These are phyloP conservation scores for Boechera stricta DNA, from an alignment of 345 rosid genomes.

Conservation along the genomic window DNA sequence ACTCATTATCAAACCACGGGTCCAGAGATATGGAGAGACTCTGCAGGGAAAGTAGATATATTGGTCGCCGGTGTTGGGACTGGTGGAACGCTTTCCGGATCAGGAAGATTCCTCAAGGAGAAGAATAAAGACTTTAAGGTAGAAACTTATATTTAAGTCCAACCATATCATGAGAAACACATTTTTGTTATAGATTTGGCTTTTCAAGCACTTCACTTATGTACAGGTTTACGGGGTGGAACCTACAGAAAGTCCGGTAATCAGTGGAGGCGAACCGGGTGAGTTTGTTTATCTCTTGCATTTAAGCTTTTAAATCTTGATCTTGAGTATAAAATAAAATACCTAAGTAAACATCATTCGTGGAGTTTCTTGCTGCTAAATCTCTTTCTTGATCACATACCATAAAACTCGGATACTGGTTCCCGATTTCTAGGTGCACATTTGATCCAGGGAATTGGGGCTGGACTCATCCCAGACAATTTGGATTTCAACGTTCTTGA, in stretches of 20 bases:
- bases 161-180: slow-evolving; percentile 16
- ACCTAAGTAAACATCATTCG: neutral
- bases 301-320: neutral
- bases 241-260: slow-evolving; percentile 44
- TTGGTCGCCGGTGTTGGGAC: slow-evolving; percentile 66
- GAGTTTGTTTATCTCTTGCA: slow-evolving; percentile 22
- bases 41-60: slow-evolving; percentile 60
- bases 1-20: slow-evolving; percentile 76
- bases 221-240: slow-evolving; percentile 43
- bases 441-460: slow-evolving; percentile 59
- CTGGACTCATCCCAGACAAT: slow-evolving; percentile 48
- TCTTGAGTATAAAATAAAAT: neutral
- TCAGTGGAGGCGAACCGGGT: slow-evolving; percentile 48
- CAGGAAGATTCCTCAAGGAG: slow-evolving; percentile 58
- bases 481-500: slow-evolving; percentile 51
- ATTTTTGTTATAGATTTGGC: neutral
- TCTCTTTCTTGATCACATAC: slow-evolving; percentile 9
- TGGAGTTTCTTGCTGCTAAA: slow-evolving; percentile 21
- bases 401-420: neutral
- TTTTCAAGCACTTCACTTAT: slow-evolving; percentile 6
- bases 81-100: slow-evolving; percentile 66
- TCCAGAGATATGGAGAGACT: slow-evolving; percentile 76
- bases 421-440: slow-evolving; percentile 43
- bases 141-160: neutral
- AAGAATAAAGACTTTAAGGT: slow-evolving; percentile 54